These are phyloP conservation scores for Ceratopteris richardii DNA, from an alignment of 75 land plant genomes.

Conservation along the genomic window DNA sequence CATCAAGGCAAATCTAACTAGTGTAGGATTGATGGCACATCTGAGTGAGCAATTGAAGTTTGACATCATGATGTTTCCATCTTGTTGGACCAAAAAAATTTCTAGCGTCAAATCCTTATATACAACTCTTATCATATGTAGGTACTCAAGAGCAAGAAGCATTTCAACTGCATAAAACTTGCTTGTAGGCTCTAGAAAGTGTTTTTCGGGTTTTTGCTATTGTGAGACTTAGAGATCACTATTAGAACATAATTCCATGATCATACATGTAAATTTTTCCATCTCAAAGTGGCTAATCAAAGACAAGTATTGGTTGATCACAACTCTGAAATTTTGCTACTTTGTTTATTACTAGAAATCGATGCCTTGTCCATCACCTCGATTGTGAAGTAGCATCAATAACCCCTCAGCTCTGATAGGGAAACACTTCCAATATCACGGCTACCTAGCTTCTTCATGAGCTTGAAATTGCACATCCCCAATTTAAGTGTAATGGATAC, in stretches of 20 bases:
- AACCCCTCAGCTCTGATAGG: constrained; percentile 44
- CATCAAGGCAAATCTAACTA: constrained; percentile 30
- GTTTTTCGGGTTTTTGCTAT: constrained; percentile 56
- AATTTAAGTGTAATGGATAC: too few relatives aligned
- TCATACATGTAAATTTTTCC: constrained; percentile 52
- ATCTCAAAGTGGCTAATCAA: constrained; percentile 62
- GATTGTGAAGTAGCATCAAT: constrained; percentile 47
- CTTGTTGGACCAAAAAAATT: constrained; percentile 80
- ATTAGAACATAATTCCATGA: constrained; percentile 69
- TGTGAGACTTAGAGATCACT: constrained; percentile 57
- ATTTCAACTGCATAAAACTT: constrained; percentile 82
- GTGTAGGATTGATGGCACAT: constrained; percentile 70
- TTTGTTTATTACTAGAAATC: constrained; percentile 53
- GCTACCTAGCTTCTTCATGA: constrained; percentile 53
- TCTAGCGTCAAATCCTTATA: constrained; percentile 85
- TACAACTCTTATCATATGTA: constrained; percentile 82
- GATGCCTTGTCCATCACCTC: constrained; percentile 65
- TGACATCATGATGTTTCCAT: constrained; percentile 91
- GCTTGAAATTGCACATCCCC: constrained; percentile 44
- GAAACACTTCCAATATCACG: constrained; percentile 83
- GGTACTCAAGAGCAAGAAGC: constrained; percentile 56
- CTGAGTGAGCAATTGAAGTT: constrained; percentile 74
- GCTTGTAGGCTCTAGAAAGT: constrained; percentile 53
- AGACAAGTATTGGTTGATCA: constrained; percentile 67
- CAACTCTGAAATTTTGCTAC: constrained; percentile 52